Conservation (phyloP, 768 basidiomycete genomes). For the Macrolepiota fuliginosa region DNA sequence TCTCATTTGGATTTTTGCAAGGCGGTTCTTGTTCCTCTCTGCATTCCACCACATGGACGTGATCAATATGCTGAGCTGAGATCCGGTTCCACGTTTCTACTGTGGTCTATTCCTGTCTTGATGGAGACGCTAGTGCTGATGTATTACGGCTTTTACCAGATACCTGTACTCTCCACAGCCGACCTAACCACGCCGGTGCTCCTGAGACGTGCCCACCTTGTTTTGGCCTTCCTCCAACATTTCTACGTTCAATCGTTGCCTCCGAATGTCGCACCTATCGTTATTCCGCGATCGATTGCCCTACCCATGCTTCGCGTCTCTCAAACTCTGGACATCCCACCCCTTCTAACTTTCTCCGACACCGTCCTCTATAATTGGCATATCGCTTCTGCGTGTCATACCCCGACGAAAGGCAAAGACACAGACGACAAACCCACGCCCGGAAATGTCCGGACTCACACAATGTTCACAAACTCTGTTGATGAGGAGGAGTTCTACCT, state of each 20-base stretch:
- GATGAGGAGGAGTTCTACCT: slow-evolving; percentile 95
- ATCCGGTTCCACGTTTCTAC: not conserved
- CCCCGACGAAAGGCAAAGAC: slow-evolving; percentile 5
- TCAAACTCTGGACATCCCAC: slow-evolving; percentile 73
- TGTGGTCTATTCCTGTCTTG: not conserved
- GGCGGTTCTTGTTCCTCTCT: not conserved
- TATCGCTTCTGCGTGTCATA: slow-evolving; percentile 30
- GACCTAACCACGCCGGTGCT: slow-evolving; percentile 52
- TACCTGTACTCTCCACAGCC: slow-evolving; percentile 48
- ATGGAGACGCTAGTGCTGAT: not conserved
- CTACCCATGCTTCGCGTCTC: slow-evolving; percentile 78
- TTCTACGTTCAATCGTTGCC: slow-evolving; percentile 76
- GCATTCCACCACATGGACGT: not conserved
- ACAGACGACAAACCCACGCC: slow-evolving; percentile 35
- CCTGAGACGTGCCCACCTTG: slow-evolving; percentile 74
- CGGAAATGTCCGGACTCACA: slow-evolving; percentile 64
- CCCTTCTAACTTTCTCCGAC: slow-evolving; percentile 90
- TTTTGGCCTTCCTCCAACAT: slow-evolving; percentile 75
- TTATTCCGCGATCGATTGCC: slow-evolving; percentile 73
- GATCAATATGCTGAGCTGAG: not conserved
- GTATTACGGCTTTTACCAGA: slow-evolving; percentile 30
- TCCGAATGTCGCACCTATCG: slow-evolving; percentile 39
- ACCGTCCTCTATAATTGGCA: slow-evolving; percentile 91
- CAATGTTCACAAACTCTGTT: slow-evolving; percentile 72
- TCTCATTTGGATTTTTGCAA: not conserved